Evolutionary conservation across 2,329 filamentous ascomycete species (phyloP).

Genomic region (Sordariomycetes sp.): DNA sequence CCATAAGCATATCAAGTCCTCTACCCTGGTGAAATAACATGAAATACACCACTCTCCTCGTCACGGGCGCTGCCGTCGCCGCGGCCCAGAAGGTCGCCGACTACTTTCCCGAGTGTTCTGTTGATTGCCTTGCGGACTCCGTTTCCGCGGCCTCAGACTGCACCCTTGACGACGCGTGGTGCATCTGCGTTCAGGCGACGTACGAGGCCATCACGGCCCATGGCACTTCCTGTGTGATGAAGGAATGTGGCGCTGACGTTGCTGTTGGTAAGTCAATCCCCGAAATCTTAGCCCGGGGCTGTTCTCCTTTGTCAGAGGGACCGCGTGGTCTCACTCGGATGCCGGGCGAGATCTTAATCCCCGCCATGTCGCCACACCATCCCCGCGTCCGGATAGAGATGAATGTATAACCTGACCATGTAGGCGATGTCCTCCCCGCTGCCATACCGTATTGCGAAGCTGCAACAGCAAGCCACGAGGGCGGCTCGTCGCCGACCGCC

Average conservation of each 20-base stretch:
- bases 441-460: constrained; percentile 9
- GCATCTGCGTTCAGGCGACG: constrained; percentile 22
- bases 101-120: constrained; percentile 26
- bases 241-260: constrained; percentile 21
- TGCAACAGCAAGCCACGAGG: constrained; percentile 5
- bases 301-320: background rate
- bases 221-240: constrained; percentile 24
- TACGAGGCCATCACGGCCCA: constrained; percentile 18
- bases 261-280: constrained; percentile 23
- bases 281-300: background rate
- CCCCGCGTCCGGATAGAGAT: background rate
- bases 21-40: constrained; percentile 18
- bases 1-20: background rate
- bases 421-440: constrained; percentile 28
- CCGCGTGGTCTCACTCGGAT: background rate
- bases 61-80: constrained; percentile 21
- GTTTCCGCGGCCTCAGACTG: constrained; percentile 20
- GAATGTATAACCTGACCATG: background rate
- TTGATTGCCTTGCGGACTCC: constrained; percentile 22
- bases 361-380: background rate
- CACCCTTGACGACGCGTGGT: constrained; percentile 17
- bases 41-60: constrained; percentile 22
- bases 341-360: background rate
- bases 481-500: constrained; percentile 4
- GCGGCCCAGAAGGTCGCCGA: constrained; percentile 19